A percentile compares a stretch with the other conserved stretches of the same genome.
Evolutionary conservation across 1,284 basidiomycete genomes (phyloP).

Genomic region (Crucibulum parvulum): DNA sequence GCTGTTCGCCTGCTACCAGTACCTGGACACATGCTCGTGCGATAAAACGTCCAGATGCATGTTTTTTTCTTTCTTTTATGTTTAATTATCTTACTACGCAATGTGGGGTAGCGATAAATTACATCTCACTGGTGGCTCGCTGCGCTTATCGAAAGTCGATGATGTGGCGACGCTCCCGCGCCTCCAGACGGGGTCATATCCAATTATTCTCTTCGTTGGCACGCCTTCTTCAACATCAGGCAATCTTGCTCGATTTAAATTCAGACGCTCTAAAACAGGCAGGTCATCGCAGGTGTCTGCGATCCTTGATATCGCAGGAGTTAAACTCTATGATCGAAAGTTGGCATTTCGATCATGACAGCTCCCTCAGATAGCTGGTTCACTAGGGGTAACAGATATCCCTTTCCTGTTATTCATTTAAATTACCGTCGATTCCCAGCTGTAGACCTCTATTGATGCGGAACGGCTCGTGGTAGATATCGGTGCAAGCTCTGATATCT

Average conservation of each 20-base stretch:
- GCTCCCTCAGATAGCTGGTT: neutral
- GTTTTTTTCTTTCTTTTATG: neutral
- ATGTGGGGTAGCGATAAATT: neutral
- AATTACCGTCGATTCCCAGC: too few species aligned
- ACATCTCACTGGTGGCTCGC: neutral
- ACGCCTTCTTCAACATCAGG: too few species aligned
- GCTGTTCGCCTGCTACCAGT: neutral
- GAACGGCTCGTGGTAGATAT: neutral
- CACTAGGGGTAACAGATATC: too few species aligned
- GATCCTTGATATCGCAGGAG: neutral
- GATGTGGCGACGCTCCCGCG: too few species aligned
- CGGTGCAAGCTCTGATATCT: constrained; percentile 28
- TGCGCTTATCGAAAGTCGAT: neutral
- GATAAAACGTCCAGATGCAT: neutral
- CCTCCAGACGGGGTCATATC: too few species aligned
- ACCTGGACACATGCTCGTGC: neutral
- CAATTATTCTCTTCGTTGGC: too few species aligned
- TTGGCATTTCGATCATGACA: neutral
- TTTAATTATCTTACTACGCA: neutral
- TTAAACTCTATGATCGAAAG: neutral
- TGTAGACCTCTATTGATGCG: too few species aligned
- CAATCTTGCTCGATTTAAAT: neutral
- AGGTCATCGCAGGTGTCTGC: neutral
- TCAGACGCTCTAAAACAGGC: neutral
- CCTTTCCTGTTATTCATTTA: neutral